These are phyloP conservation scores for Termitomyces sp. DNA, from an alignment of 768 basidiomycete species.

Conservation along the genomic window DNA sequence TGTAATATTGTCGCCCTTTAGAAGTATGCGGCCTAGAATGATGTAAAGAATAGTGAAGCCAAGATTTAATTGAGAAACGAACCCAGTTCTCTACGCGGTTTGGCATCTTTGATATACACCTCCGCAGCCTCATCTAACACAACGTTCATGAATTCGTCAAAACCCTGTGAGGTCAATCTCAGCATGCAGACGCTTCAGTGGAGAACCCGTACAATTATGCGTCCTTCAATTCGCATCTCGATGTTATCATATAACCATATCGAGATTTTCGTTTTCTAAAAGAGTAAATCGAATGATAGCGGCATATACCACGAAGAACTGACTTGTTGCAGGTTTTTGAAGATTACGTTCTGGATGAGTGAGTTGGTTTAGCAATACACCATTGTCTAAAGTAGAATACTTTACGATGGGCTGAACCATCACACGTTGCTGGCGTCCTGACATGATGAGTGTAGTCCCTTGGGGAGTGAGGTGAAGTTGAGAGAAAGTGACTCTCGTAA, in stretches of 20 bases:
- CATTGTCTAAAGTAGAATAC: constrained; percentile 22
- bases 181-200: background rate
- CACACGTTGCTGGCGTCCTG: constrained; percentile 89
- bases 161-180: constrained; percentile 59
- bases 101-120: constrained; percentile 85
- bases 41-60: background rate
- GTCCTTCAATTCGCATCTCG: constrained; percentile 94
- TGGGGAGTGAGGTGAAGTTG: constrained; percentile 3
- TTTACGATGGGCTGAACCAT: constrained; percentile 98
- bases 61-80: constrained; percentile 18
- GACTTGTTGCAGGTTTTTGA: constrained; percentile 94
- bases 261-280: constrained; percentile 68
- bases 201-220: constrained; percentile 77
- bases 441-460: constrained; percentile 53
- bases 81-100: constrained; percentile 85
- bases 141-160: constrained; percentile 99
- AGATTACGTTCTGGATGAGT: constrained; percentile 79
- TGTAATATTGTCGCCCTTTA: constrained; percentile 99
- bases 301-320: constrained; percentile 3
- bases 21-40: constrained; percentile 78
- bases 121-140: constrained; percentile 93
- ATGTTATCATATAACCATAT: constrained; percentile 98
- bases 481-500: background rate
- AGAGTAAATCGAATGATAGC: constrained; percentile 9
- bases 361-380: constrained; percentile 6